Base-by-base conservation (phyloP, 2,329 filamentous ascomycete genomes). In the Trichoderma sp. region DNA sequence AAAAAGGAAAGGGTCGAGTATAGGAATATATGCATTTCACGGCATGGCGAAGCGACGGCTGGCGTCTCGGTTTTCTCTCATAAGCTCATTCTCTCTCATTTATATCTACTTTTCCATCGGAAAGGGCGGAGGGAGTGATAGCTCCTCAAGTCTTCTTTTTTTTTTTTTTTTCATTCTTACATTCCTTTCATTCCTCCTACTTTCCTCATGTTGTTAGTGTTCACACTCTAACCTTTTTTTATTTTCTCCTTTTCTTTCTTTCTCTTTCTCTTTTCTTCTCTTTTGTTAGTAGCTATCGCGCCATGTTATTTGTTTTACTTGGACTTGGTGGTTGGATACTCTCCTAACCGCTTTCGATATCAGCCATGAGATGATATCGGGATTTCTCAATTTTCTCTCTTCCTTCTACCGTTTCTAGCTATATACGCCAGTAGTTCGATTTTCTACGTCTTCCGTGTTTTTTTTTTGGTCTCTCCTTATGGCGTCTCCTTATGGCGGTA, bases 41-140 rank as follows among this genome's bases (percentile, higher is more conserved):
- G 72, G 71, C 75, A 77, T 76, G 72, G 71, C 70, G 70, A 77
- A 57, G 69, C 69, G 69, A 63, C 35, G 75, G 75, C 74, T 68
- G 75, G 75, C 75, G 75, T 72, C 75, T 49, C 60, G 73, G 74
- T 27, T 55, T 57, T 67, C 37, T 70, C 66, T 71, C 37, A 58
- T 35, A 67, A 66, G 52, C 27, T 63, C 55, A 55, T 69, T 59
- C 72, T 70, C 27, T n/a, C 33, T 29, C 49, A 16, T 33, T 29
- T 57, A 40, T 40, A 52, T 52, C 57, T 57, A 33, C 21, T 10
- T 31, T 19, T 13, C 37, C 24, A 16, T 7, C 31, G 52, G 31
- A 31, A 43, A 7, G 43, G n/a, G 11, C n/a, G 14, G 1, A 40
- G 35, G 62, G 35, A 37, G n/a, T 7, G 31, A n/a, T 24, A 40